Evolutionary conservation across 2,329 filamentous ascomycete genomes (phyloP), one percentile per base, ranked within the genome.

Genomic region (Aspergillus transmontanensis): DNA sequence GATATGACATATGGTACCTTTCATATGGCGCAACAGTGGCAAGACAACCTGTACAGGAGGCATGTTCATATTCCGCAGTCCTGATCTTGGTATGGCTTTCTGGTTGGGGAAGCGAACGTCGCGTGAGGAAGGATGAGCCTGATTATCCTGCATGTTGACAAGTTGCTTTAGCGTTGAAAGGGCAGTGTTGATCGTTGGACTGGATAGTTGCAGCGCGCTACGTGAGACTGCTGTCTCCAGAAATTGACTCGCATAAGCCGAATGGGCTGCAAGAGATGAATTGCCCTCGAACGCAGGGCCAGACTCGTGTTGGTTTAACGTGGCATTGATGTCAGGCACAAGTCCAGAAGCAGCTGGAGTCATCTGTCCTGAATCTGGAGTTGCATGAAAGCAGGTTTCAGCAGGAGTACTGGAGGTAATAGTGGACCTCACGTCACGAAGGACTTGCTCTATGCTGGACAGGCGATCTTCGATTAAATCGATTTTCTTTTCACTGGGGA

Each of bases 381-480:
- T 66, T 30, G 62, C 57, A 26, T 68, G 61, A 48, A 48, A 55
- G 34, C 34, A 64, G 0, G 58, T 34, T 16, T 64, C 57, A 39
- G 58, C n/a, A 14, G 57, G 46, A n/a, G 43, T 23, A 32, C 57
- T 60, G 26, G 61, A 39, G 54, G 65, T 11, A 62, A 66, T 55
- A 26, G 45, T 59, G 58, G 66, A 57, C 60, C 68, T 68, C 16
- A 76, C 56, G 51, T 74, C 71, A 41, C 50, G 65, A 19, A 73
- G 69, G 67, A 70, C 72, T 71, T 57, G 70, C 65, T 85, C 83
- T 46, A 86, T 84, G n/a, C 77, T 76, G 7, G 77, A 76, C 10
- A 86, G 73, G 19, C 83, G 79, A 34, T 82, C 79, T 67, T 84
- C 83, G 57, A 86, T 84, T 14, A 80, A 69, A 64, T 85, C 83